Base-by-base conservation (phyloP, 2,329 filamentous ascomycete species). In the Pseudocercospora macadamiae region DNA sequence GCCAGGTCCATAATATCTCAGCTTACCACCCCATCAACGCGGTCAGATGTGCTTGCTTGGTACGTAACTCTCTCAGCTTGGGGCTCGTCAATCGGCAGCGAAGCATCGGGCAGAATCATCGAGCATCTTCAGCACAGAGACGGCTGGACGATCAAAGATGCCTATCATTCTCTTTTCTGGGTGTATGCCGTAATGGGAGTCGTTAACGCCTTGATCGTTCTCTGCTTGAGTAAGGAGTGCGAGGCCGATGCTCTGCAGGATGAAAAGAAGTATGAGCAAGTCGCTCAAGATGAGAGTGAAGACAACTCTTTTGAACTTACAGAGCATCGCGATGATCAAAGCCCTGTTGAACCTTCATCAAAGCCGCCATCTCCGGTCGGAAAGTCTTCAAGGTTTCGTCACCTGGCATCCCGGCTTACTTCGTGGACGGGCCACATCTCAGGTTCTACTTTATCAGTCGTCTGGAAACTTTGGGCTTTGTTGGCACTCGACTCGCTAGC, bases 401-500 rank as follows among this genome's bases (percentile, higher is more conserved):
- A 19, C 19, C 37, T 56, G 26, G 26, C 56, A 51, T 42, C 58
- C 10, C 60, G 64, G 55, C 39, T 69, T 12, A 54, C 61, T 10
- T 60, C 56, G n/a, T 66, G 63, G 55, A 70, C 85, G n/a, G 81
- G 85, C 0, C 75, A 81, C 2, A 84, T 91, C 18, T 85, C 84
- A 4, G 74, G 72, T 2, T 76, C 83, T n/a, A 86, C 81, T 32
- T 75, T 80, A 5, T 67, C 75, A 0, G 79, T 86, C 26, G 76
- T 89, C 4, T 71, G 83, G 52, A 83, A 85, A 51, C 78, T 93
- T 0, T 89, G 86, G 68, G 73, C 88, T 6, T 76, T 93, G 1
- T 88, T 91, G 66, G 82, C 82, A 1, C 68, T 91, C 4, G 89
- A 92, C 70, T 83, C 86, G 0, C 83, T 91, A 57, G 88, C 87